Evolutionary conservation across 306 rosid species (phyloP), one percentile per base, ranked within the genome.

Genomic region (Pterocarpus santalinus): DNA sequence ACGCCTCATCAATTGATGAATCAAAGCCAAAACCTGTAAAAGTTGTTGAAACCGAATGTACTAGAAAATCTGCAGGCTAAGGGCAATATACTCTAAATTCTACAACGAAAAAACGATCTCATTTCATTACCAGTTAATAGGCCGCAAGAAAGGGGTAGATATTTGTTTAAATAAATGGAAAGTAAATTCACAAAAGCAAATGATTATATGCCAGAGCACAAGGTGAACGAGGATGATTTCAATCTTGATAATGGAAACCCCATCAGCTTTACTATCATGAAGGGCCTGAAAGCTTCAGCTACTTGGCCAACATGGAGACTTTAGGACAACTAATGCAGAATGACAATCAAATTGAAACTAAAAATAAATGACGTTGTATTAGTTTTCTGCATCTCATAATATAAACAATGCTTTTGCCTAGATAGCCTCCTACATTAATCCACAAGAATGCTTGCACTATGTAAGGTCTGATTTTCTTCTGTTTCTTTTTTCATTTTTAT

Each of bases 381-480:
- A 60, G 67, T 69, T 80, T 63, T 69, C 61, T 34, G 79, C 80
- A 75, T 69, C 80, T 62, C 73, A 69, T 63, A 86, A 41, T 79
- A 63, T 82, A 74, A 82, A 82, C 86, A 69, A 56, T 74, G 75
- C 56, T 49, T 68, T 82, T 69, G 46, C 76, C 72, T 60, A 32
- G 69, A 74, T 53, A 78, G 33, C 66, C 60, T 35, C 71, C 84
- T 75, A 84, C 41, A 47, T 16, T 68, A 75, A 72, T 36, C 36
- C 70, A 82, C 71, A 78, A 69, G 62, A 78, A 77, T 64, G 39
- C 28, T 49, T 63, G 56, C 78, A 77, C 65, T 43, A 56, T 30
- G 75, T 72, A 35, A 76, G 8, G 22, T 36, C 41, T 69, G 67
- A 68, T 66, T 34, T 68, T 68, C 61, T 47, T 72, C 63, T 33